A percentile compares a stretch with the other conserved stretches of the same genome.
Conservation (phyloP, 2,329 filamentous ascomycete genomes). For the Xylariaceae sp. region DNA sequence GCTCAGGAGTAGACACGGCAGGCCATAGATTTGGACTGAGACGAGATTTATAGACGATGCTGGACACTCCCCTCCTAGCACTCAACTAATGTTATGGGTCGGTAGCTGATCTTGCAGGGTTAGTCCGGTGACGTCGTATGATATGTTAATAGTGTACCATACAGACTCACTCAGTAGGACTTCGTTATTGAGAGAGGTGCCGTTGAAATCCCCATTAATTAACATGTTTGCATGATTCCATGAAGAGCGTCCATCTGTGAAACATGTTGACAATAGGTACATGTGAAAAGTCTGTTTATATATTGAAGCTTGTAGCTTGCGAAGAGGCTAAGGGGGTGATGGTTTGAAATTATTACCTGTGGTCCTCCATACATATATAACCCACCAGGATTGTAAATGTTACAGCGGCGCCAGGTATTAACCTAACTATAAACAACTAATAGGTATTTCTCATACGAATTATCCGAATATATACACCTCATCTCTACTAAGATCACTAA, state of each 20-base stretch:
- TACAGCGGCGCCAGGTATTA: too few relatives aligned
- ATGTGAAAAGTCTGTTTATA: too few relatives aligned
- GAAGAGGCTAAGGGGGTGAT: too few relatives aligned
- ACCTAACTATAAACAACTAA: too few relatives aligned
- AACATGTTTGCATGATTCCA: not conserved
- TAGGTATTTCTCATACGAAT: too few relatives aligned
- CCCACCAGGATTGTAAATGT: too few relatives aligned
- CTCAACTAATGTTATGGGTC: not conserved
- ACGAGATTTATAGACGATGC: not conserved
- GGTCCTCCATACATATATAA: too few relatives aligned
- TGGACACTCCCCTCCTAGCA: not conserved
- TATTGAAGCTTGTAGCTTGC: too few relatives aligned
- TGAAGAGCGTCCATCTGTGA: not conserved
- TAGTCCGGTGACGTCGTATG: not conserved
- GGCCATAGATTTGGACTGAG: not conserved
- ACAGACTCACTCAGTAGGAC: not conserved
- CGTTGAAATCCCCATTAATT: not conserved
- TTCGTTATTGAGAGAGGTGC: not conserved
- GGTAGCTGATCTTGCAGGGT: not conserved
- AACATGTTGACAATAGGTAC: not conserved
- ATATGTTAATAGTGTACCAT: not conserved
- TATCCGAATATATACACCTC: too few relatives aligned
- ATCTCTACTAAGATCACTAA: too few relatives aligned
- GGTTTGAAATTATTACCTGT: too few relatives aligned
- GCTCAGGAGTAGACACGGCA: not conserved